A percentile compares a stretch with the other conserved stretches of the same genome.
Conservation (phyloP, 2,329 filamentous ascomycete genomes). For the Talaromyces amestolkiae region DNA sequence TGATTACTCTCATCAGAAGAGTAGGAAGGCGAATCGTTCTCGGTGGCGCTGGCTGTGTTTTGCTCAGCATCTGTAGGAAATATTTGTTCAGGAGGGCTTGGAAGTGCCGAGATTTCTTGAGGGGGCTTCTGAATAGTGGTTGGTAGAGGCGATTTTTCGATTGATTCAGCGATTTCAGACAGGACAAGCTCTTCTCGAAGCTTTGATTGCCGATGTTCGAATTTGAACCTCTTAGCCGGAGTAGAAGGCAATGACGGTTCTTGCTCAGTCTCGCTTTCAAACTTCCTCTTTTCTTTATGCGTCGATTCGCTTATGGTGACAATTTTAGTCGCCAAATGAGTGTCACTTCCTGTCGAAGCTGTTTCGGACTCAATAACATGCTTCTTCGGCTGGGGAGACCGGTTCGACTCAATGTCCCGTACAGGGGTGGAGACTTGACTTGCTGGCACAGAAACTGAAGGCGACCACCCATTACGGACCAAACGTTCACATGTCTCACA, state of each 20-base stretch:
- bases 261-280: slow-evolving; percentile 17
- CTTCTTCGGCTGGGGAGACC: not conserved
- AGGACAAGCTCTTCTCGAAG: slow-evolving; percentile 38
- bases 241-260: slow-evolving; percentile 26
- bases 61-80: not conserved
- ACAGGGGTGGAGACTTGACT: slow-evolving; percentile 36
- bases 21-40: slow-evolving; percentile 30
- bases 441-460: slow-evolving; percentile 36
- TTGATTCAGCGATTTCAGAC: slow-evolving; percentile 28
- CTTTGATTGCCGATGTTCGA: slow-evolving; percentile 35
- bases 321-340: not conserved
- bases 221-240: slow-evolving; percentile 35
- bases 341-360: not conserved
- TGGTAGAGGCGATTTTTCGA: slow-evolving; percentile 18
- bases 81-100: not conserved
- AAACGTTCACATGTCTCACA: slow-evolving; percentile 80
- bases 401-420: slow-evolving; percentile 19
- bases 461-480: slow-evolving; percentile 77
- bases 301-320: not conserved
- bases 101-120: not conserved
- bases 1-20: slow-evolving; percentile 32
- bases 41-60: slow-evolving; percentile 21
- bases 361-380: not conserved
- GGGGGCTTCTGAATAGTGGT: slow-evolving; percentile 4
- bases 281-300: slow-evolving; percentile 21